Evolutionary conservation across 148 eudicot species (phyloP), one percentile per base, ranked within the genome.

Genomic region (Vaccinium myrtillus): DNA sequence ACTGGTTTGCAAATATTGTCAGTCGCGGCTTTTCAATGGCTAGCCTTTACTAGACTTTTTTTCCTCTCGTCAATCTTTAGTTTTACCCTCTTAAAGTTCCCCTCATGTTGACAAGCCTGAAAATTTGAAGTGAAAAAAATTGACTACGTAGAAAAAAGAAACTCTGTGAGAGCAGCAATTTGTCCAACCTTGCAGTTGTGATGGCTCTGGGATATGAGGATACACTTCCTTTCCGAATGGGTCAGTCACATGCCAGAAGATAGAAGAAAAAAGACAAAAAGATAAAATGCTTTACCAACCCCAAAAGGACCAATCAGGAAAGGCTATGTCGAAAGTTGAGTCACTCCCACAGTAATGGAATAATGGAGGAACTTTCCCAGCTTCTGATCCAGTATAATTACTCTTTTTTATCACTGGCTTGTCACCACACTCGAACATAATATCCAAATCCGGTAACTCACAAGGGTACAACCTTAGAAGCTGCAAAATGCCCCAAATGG

Each of bases 301-400:
- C 93, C 92, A 91, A 75, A 91, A 91, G n/a, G 91, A 90, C 92
- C 92, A 91, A 59, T 91, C 94, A 7, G 94, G 94, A 25, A 90
- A 91, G 30, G 85, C 83, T 46, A 91, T 86, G 81, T 91, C 94
- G 75, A 82, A 86, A n/a, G 89, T 85, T 6, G 76, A 36, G 54
- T 84, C 86, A 80, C 88, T 90, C 10, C 92, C 94, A 87, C 90
- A 91, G 78, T 90, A 91, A 54, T 87, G 91, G 75, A 91, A 91
- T 86, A 91, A 0, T 8, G 92, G 90, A 6, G 90, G 89, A 15
- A 75, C 30, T 32, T 36, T 8, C 6, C 63, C 48, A 49, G 27
- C 67, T 10, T 85, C 70, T 9, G 4, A 79, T 25, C 79, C 89
- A 6, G 6, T 16, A 63, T 87, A 85, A 27, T 83, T 80, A 5